phyloP scores from a whole-genome alignment of 257 asterid species.

The Parsonsia alboflavescens region DNA sequence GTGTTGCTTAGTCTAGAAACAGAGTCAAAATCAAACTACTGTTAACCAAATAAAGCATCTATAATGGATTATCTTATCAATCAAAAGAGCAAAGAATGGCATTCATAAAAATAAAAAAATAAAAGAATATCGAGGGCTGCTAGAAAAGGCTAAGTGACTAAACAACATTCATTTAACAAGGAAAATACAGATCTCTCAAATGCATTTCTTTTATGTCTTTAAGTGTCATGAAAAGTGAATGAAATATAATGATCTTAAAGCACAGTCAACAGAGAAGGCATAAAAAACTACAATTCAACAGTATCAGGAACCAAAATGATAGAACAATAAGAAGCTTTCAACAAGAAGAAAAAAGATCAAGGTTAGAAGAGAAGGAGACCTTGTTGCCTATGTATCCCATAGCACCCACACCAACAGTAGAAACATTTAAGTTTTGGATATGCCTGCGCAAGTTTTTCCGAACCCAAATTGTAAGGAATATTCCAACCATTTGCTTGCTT shows the following conservation, averaged over 20 bases:
- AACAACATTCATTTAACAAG: not conserved
- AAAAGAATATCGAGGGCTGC: not conserved
- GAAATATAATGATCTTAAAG: not conserved
- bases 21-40: not conserved
- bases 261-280: not conserved
- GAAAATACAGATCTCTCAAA: not conserved
- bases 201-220: not conserved
- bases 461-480: conserved; percentile 85
- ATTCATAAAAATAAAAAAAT: not conserved
- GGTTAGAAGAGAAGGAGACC: conserved; percentile 40
- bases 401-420: conserved; percentile 91
- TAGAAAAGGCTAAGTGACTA: not conserved
- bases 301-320: not conserved
- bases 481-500: conserved; percentile 98
- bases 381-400: conserved; percentile 99
- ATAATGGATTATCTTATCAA: not conserved
- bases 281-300: not conserved
- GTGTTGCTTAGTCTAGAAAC: not conserved
- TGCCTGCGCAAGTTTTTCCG: conserved; percentile 77
- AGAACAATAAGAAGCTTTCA: not conserved
- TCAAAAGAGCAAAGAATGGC: not conserved
- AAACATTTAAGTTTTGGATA: conserved; percentile 71
- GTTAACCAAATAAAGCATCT: not conserved
- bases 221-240: not conserved
- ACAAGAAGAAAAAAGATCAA: conserved; percentile 13